Percentiles rank a stretch among this genome's conserved stretches.
Evolutionary conservation across 1,284 basidiomycete species (phyloP).

Genomic region (Afroboletus lepidellus): DNA sequence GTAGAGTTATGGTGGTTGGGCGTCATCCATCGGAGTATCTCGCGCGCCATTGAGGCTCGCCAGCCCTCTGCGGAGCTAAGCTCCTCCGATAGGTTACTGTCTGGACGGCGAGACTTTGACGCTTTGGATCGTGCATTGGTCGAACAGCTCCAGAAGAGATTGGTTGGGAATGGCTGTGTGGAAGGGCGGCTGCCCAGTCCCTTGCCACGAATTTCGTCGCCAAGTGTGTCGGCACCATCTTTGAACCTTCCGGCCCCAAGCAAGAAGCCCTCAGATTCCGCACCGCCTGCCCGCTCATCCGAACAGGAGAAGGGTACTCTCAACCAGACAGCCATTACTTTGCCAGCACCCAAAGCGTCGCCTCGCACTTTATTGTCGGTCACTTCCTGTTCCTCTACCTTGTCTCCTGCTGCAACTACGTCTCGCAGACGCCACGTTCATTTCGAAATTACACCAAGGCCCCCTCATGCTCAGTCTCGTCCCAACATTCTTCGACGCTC

Average conservation of each 20-base stretch:
- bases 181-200: conserved; percentile 21
- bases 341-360: background rate
- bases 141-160: conserved; percentile 22
- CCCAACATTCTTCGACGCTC: conserved; percentile 25
- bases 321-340: background rate
- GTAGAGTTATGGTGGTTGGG: conserved; percentile 42
- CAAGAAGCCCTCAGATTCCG: conserved; percentile 6
- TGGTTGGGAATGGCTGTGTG: conserved; percentile 23
- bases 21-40: conserved; percentile 41
- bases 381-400: conserved; percentile 3
- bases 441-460: conserved; percentile 16
- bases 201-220: conserved; percentile 23
- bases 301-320: background rate
- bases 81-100: background rate
- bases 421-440: conserved; percentile 25
- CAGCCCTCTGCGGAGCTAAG: conserved; percentile 2
- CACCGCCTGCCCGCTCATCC: background rate
- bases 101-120: conserved; percentile 14
- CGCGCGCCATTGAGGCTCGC: conserved; percentile 23
- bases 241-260: conserved; percentile 17
- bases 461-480: conserved; percentile 1
- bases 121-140: conserved; percentile 21
- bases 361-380: conserved; percentile 3
- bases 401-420: background rate
- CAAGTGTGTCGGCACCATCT: conserved; percentile 25